Conservation (phyloP, 2,329 filamentous ascomycete species). For the Neofusicoccum sp. region DNA sequence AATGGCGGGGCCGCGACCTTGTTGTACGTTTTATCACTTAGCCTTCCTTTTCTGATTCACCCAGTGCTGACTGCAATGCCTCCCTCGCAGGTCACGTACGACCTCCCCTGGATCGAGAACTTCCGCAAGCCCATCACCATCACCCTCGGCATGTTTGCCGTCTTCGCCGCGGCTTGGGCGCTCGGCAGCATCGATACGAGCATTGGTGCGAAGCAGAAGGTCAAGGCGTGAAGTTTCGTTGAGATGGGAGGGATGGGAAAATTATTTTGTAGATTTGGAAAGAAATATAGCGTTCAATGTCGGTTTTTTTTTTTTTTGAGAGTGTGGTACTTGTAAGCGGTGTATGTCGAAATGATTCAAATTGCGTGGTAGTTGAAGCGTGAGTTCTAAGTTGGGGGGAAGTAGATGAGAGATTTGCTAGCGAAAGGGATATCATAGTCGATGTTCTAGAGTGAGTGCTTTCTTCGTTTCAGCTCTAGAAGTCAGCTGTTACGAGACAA, state of each 20-base stretch:
- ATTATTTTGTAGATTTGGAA: neutral
- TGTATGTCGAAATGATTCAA: too few species aligned
- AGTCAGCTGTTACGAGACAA: too few species aligned
- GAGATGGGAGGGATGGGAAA: neutral
- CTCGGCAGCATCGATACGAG: conserved; percentile 80
- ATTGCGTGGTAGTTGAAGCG: too few species aligned
- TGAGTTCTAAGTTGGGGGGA: too few species aligned
- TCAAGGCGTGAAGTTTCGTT: conserved; percentile 2
- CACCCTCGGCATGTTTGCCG: conserved; percentile 69
- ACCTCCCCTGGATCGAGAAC: conserved; percentile 72
- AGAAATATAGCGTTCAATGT: neutral
- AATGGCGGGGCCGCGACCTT: conserved; percentile 80
- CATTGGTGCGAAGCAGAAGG: conserved; percentile 64
- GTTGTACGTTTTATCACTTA: conserved; percentile 53
- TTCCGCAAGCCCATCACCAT: conserved; percentile 87
- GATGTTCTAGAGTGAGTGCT: too few species aligned
- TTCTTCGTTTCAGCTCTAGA: too few species aligned
- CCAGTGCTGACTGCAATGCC: neutral
- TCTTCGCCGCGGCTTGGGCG: conserved; percentile 75
- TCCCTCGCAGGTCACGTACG: conserved; percentile 68
- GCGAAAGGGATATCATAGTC: too few species aligned
- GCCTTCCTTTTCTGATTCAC: neutral
- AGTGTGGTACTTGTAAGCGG: neutral
- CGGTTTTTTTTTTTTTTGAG: neutral
- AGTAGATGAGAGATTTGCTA: too few species aligned